phyloP scores from a whole-genome alignment of 345 rosid species.

The Populus pruinosa region DNA sequence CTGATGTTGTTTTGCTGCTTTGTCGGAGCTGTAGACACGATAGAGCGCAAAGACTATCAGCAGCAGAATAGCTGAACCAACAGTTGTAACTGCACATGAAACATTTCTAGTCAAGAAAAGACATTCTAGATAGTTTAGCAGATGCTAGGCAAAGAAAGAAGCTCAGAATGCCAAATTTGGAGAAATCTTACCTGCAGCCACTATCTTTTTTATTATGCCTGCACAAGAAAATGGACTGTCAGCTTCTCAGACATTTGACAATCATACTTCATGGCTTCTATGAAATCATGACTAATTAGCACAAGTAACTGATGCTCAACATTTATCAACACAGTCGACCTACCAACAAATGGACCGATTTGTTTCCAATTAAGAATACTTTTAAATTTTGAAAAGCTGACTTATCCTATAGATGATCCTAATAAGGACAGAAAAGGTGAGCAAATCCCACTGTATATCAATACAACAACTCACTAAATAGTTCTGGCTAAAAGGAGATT shows the following conservation, averaged over 20 bases:
- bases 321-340: background rate
- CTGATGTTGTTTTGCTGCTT: conserved; percentile 11
- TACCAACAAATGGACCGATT: background rate
- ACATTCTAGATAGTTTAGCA: background rate
- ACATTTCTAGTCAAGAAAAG: conserved; percentile 8
- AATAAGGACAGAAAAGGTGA: too few species aligned
- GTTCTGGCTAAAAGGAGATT: too few species aligned
- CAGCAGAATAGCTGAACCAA: background rate
- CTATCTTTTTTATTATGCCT: background rate
- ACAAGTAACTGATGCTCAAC: background rate
- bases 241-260: background rate
- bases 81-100: background rate
- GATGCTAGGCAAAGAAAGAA: background rate
- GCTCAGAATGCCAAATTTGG: background rate
- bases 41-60: background rate
- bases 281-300: background rate
- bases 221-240: background rate
- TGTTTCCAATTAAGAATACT: too few species aligned
- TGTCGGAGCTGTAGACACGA: background rate
- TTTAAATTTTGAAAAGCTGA: too few species aligned
- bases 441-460: too few species aligned
- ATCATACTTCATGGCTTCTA: background rate
- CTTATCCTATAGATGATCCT: too few species aligned
- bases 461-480: too few species aligned
- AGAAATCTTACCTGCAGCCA: conserved; percentile 6